Conservation (phyloP, 2,329 filamentous ascomycete genomes). For the Scedosporium aurantiacum region DNA sequence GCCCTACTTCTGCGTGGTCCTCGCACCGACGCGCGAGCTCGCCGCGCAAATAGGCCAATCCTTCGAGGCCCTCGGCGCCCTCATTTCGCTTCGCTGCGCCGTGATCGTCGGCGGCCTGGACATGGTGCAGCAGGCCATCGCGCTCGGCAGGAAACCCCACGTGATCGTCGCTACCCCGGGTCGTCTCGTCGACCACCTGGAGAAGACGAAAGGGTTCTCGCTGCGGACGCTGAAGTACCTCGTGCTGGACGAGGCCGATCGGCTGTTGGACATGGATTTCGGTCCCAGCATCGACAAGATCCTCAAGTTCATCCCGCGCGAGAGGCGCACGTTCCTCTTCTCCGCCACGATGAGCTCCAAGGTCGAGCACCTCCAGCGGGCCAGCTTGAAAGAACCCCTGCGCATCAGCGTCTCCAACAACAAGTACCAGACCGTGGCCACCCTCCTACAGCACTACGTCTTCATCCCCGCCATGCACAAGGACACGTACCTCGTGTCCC, state of each 20-base stretch:
- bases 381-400: conserved; percentile 74
- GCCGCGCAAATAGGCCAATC: conserved; percentile 83
- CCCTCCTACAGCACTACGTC: conserved; percentile 73
- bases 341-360: conserved; percentile 91
- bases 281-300: conserved; percentile 89
- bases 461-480: conserved; percentile 82
- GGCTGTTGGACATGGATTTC: conserved; percentile 87
- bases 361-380: conserved; percentile 83
- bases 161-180: conserved; percentile 88
- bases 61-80: conserved; percentile 76
- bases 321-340: conserved; percentile 77
- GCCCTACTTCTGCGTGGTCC: conserved; percentile 73
- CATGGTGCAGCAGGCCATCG: conserved; percentile 85
- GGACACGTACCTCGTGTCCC: conserved; percentile 77
- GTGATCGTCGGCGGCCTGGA: conserved; percentile 90
- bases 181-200: conserved; percentile 78
- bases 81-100: conserved; percentile 78
- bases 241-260: conserved; percentile 91
- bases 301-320: conserved; percentile 72
- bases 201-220: conserved; percentile 95
- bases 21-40: conserved; percentile 87
- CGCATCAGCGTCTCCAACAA: conserved; percentile 70
- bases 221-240: conserved; percentile 73
- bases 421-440: conserved; percentile 87
- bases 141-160: conserved; percentile 91